phyloP scores from a whole-genome alignment of 208 protist genomes.

The Acanthamoeba lugdunensis region DNA sequence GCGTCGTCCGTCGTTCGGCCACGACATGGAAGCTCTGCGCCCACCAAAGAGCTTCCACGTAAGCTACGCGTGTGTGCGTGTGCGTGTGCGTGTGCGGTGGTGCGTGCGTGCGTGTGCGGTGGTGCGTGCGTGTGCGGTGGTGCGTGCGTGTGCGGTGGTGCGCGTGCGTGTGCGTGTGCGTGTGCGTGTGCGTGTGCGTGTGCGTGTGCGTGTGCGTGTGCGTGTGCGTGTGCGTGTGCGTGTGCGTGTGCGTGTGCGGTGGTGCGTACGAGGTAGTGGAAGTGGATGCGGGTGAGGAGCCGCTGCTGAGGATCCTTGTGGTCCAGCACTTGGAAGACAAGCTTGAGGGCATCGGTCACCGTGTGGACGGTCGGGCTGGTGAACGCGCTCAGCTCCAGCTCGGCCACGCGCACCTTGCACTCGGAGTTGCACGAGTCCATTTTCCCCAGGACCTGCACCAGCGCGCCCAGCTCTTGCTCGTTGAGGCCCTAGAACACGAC shows the following conservation, averaged over 20 bases:
- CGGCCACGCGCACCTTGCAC: not conserved
- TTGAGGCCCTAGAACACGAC: slow-evolving; percentile 23
- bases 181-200: too few relatives aligned
- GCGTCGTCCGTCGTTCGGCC: slow-evolving; percentile 3
- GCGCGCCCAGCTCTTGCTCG: slow-evolving; percentile 63
- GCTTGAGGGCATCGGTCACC: slow-evolving; percentile 18
- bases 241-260: not conserved
- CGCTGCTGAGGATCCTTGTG: slow-evolving; percentile 45
- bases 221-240: too few relatives aligned
- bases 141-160: too few relatives aligned
- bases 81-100: too few relatives aligned
- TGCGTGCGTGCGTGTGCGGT: too few relatives aligned
- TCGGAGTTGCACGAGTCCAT: not conserved
- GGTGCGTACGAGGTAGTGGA: slow-evolving; percentile 32
- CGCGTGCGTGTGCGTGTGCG: too few relatives aligned
- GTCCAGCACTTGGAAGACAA: slow-evolving; percentile 69
- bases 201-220: too few relatives aligned
- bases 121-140: too few relatives aligned
- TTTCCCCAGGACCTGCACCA: not conserved
- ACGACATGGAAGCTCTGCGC: slow-evolving; percentile 38
- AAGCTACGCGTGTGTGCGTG: too few relatives aligned
- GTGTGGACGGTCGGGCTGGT: slow-evolving; percentile 12
- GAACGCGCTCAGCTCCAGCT: not conserved
- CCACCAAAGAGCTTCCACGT: too few relatives aligned
- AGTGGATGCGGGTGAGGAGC: slow-evolving; percentile 62